Evolutionary conservation across 2,329 filamentous ascomycete genomes (phyloP), one percentile per base, ranked within the genome.

Genomic region (Coniosporium tulheliwenetii): DNA sequence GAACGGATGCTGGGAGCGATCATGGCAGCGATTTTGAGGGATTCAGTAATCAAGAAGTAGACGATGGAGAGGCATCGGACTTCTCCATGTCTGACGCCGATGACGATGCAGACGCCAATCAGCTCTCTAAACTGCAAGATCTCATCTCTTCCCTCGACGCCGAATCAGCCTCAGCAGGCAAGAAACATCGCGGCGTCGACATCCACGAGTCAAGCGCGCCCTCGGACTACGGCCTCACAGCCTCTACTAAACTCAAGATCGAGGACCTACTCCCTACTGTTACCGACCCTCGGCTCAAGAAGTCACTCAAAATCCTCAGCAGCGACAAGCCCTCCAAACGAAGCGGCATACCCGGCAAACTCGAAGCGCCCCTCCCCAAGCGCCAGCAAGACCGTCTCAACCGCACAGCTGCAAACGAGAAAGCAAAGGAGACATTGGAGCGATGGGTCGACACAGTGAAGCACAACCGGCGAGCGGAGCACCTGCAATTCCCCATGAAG

Each of bases 381-480:
- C 75, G 87, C 45, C 82, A 93, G 51, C 89, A 96, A 59, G 86
- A 87, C 55, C 77, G 79, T 39, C 63, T 95, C 12, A 81, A 93
- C 52, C 83, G 91, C 39, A 68, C 70, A 40, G 85, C 78, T 16
- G 91, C 91, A 2, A 93, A 87, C 51, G 77, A 86, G 31, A 87
- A 94, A 66, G 87, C 85, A 39, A 94, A 93, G 52, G 81, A 95
- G 59, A 89, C 86, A 0, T 68, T 98, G 19, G 78, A 84, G 47
- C 77, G 85, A 51, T 98, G 91, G 91, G 81, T 81, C 30, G 89
- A 95, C 45, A 96, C 91, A 0, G 86, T 98, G 53, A 93, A 95
- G 63, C 77, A 85, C 30, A 95, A 95, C 59, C 81, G 91, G 44
- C 75, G 85, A 50, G 87, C 89, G 1, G 91, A 96, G 47, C 85